These are phyloP conservation scores for Pythium oligandrum DNA, from an alignment of 352 stramenopile genomes.

Conservation along the genomic window DNA sequence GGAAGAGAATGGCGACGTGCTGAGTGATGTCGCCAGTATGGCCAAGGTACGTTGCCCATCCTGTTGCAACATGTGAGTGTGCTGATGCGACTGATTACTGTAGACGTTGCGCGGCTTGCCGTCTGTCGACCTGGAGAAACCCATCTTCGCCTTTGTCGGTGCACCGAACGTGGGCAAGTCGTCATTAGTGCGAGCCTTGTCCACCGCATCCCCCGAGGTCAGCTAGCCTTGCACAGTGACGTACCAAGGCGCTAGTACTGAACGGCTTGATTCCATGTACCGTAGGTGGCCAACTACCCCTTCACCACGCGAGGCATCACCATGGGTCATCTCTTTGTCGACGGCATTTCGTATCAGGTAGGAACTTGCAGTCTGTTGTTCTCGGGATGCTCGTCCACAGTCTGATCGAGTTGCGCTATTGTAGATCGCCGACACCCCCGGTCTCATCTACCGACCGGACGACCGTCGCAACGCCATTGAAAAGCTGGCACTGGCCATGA, in stretches of 20 bases:
- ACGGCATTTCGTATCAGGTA: slow-evolving; percentile 78
- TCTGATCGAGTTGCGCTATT: background rate
- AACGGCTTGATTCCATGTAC: background rate
- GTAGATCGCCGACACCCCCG: slow-evolving; percentile 76
- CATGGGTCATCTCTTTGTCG: slow-evolving; percentile 84
- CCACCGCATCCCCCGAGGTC: slow-evolving; percentile 78
- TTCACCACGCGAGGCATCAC: slow-evolving; percentile 86
- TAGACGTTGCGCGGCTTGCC: slow-evolving; percentile 71
- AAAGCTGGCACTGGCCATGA: slow-evolving; percentile 33
- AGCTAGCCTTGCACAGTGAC: background rate
- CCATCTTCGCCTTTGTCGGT: slow-evolving; percentile 83
- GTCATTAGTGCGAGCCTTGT: slow-evolving; percentile 71
- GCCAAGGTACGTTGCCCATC: slow-evolving; percentile 13
- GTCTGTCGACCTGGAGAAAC: slow-evolving; percentile 71
- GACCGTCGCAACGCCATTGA: slow-evolving; percentile 35
- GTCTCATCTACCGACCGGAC: slow-evolving; percentile 31
- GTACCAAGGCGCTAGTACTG: too few species aligned
- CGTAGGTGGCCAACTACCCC: slow-evolving; percentile 81
- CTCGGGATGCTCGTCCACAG: too few species aligned
- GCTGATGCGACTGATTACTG: background rate
- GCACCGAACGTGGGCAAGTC: slow-evolving; percentile 86
- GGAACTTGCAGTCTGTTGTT: background rate
- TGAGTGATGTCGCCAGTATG: slow-evolving; percentile 24
- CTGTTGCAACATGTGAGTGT: too few species aligned
- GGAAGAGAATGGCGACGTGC: slow-evolving; percentile 18